Percentiles rank a stretch among this genome's conserved stretches.
Conservation (phyloP, 176 grass and related monocot genomes). For the Tuctoria greenei region DNA sequence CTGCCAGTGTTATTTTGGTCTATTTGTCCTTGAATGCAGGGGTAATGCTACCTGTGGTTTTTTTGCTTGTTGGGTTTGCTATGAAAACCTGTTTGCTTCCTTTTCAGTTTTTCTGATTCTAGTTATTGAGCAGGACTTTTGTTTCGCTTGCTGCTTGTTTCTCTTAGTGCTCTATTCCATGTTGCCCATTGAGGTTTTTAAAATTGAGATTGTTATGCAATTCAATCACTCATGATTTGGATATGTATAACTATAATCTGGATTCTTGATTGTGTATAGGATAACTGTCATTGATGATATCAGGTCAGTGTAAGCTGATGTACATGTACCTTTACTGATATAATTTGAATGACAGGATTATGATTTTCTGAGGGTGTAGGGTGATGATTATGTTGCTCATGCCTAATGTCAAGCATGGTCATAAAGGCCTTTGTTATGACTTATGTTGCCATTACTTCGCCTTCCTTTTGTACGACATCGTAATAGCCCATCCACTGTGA, state of each 20-base stretch:
- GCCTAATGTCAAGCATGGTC: neutral
- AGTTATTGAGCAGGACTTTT: neutral
- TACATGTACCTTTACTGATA: neutral
- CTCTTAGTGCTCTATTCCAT: neutral
- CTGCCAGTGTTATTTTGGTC: neutral
- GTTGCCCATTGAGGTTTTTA: neutral
- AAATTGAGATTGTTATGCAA: neutral
- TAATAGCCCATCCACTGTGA: neutral
- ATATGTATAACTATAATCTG: neutral
- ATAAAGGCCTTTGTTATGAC: neutral
- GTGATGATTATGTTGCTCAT: neutral
- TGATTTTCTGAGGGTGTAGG: too few species aligned
- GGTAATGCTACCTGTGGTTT: neutral
- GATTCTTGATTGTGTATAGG: neutral
- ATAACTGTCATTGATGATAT: neutral
- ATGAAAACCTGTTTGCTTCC: neutral
- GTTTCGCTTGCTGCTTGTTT: neutral
- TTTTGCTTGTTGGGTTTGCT: neutral
- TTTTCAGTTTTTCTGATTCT: neutral
- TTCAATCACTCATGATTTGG: neutral
- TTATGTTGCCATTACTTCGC: neutral
- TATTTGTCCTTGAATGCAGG: neutral
- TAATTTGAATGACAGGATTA: neutral
- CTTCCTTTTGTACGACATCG: neutral
- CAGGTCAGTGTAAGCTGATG: neutral